phyloP scores from a whole-genome alignment of 1,139 yeast species.

The Geotrichum europaeum region DNA sequence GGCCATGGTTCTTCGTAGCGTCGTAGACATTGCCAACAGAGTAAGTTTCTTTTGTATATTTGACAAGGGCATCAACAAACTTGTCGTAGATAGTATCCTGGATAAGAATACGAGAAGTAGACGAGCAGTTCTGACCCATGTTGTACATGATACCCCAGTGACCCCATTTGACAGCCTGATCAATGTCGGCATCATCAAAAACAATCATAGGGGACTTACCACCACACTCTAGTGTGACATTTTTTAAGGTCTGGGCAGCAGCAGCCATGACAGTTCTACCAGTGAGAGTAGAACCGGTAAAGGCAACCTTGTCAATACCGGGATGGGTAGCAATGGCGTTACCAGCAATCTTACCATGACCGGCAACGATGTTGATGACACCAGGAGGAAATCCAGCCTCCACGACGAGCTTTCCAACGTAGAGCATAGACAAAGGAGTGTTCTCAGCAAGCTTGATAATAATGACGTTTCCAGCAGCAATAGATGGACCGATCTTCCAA shows the following conservation, averaged over 20 bases:
- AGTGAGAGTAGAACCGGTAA: conserved; percentile 76
- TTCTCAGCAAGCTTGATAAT: conserved; percentile 76
- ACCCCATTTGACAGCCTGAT: conserved; percentile 55
- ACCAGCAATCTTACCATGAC: conserved; percentile 71
- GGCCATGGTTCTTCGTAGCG: conserved; percentile 54
- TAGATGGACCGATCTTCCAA: conserved; percentile 81
- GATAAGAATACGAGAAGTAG: conserved; percentile 75
- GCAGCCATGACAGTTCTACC: conserved; percentile 68
- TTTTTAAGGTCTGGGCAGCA: conserved; percentile 45
- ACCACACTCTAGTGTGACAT: conserved; percentile 75
- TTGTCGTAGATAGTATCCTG: conserved; percentile 72
- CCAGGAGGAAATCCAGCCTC: conserved; percentile 79
- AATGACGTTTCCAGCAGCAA: conserved; percentile 74
- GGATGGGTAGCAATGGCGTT: conserved; percentile 64
- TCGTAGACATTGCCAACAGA: conserved; percentile 42
- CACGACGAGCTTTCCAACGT: conserved; percentile 51
- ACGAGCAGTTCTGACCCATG: conserved; percentile 86
- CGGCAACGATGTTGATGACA: conserved; percentile 67
- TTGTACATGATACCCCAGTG: conserved; percentile 65
- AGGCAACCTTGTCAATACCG: conserved; percentile 67
- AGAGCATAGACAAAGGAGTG: conserved; percentile 73
- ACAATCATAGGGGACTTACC: conserved; percentile 82
- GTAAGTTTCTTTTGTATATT: conserved; percentile 42
- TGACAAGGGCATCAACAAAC: conserved; percentile 49
- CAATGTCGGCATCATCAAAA: conserved; percentile 66